phyloP scores from a whole-genome alignment of 495 filamentous ascomycete species.

The Penicillium ochrochloron region DNA sequence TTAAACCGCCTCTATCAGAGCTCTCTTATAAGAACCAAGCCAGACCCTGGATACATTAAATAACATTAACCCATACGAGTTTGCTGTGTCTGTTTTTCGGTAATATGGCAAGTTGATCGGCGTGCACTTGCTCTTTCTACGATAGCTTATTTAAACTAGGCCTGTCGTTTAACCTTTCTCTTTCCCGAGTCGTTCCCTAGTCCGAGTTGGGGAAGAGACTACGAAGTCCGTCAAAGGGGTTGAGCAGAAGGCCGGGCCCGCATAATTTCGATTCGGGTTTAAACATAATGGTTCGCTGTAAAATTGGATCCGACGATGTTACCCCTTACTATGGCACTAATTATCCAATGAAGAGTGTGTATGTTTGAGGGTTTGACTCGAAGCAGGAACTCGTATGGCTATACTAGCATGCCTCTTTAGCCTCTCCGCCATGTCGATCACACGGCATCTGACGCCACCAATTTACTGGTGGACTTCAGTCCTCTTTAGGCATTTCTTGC shows the following conservation, averaged over 20 bases:
- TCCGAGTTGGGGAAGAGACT: neutral
- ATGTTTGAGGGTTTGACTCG: neutral
- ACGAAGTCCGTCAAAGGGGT: neutral
- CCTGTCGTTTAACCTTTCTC: neutral
- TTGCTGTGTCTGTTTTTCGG: neutral
- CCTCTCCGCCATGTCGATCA: conserved; percentile 22
- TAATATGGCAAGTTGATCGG: neutral
- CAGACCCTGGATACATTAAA: neutral
- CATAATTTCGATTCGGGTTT: neutral
- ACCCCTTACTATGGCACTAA: neutral
- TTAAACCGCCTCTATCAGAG: neutral
- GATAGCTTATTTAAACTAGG: neutral
- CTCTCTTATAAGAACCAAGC: neutral
- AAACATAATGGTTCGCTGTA: neutral
- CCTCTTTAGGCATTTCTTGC: neutral
- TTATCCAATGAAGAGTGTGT: neutral
- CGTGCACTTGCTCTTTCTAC: neutral
- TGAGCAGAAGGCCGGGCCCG: neutral
- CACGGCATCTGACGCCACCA: conserved; percentile 15
- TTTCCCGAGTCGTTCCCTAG: neutral
- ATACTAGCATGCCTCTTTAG: neutral
- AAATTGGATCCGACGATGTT: neutral
- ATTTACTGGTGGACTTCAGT: conserved; percentile 16
- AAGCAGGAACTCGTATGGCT: conserved; percentile 1
- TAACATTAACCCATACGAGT: neutral